These are phyloP conservation scores for Silene latifolia DNA, from an alignment of 148 eudicot genomes.

Conservation along the genomic window DNA sequence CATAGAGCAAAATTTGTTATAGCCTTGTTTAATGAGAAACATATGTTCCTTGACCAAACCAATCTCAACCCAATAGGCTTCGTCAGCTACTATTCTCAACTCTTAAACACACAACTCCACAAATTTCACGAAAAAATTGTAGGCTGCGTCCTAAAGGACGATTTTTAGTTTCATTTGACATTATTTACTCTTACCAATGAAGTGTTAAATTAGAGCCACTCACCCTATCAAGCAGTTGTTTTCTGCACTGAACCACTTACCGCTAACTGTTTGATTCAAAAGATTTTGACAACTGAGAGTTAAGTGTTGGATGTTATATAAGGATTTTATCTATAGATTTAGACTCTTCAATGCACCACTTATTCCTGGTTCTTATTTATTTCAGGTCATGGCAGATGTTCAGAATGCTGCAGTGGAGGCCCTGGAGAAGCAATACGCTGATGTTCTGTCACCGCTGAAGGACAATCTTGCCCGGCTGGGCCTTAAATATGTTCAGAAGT, in stretches of 20 bases:
- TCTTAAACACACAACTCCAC: background rate
- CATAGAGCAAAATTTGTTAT: background rate
- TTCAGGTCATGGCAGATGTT: slow-evolving; percentile 66
- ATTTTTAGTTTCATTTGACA: background rate
- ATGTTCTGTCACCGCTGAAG: slow-evolving; percentile 66
- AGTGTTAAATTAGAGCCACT: background rate
- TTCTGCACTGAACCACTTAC: background rate
- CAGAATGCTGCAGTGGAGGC: slow-evolving; percentile 64
- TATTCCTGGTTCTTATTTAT: background rate
- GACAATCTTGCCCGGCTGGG: slow-evolving; percentile 61
- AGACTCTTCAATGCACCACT: background rate
- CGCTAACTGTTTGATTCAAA: background rate
- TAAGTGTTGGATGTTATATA: background rate
- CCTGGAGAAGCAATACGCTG: slow-evolving; percentile 61
- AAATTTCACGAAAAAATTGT: background rate
- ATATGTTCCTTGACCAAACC: background rate
- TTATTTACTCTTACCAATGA: background rate
- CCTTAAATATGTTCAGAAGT: slow-evolving; percentile 66
- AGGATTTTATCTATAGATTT: background rate
- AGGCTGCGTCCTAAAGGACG: background rate
- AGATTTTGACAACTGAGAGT: background rate
- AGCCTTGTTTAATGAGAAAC: background rate
- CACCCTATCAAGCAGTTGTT: background rate
- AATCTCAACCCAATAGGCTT: background rate
- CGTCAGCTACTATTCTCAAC: background rate